Conservation (phyloP, 208 protist genomes). For the Novymonas esmeraldas region DNA sequence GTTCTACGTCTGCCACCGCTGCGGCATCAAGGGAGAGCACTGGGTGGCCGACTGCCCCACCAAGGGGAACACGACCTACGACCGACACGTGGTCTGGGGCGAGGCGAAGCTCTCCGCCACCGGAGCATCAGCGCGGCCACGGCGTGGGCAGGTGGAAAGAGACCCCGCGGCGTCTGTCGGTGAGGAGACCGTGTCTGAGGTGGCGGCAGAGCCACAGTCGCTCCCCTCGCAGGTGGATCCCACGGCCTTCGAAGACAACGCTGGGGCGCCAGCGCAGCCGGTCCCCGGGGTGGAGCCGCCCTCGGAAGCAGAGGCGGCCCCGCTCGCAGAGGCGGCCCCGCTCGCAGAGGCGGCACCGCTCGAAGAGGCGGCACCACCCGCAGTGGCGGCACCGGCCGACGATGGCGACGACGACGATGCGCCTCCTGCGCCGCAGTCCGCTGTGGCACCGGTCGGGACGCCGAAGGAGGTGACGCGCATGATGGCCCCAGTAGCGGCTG, state of each 20-base stretch:
- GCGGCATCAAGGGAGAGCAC: constrained; percentile 75
- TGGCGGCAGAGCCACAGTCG: no score
- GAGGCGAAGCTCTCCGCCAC: constrained; percentile 50
- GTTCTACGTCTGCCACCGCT: constrained; percentile 87
- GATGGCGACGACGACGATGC: constrained; percentile 32
- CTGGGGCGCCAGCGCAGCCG: no score
- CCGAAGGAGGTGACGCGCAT: constrained; percentile 52
- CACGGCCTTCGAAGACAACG: no score
- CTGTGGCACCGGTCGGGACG: constrained; percentile 9
- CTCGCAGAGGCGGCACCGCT: not conserved
- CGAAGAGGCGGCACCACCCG: not conserved
- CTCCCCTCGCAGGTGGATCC: no score
- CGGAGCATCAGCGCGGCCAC: constrained; percentile 3
- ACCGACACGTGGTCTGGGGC: constrained; percentile 71
- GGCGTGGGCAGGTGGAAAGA: not conserved
- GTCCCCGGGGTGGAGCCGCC: no score
- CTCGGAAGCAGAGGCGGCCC: constrained; percentile 2
- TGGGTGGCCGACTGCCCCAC: constrained; percentile 81
- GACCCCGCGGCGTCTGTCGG: not conserved
- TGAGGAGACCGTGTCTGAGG: no score
- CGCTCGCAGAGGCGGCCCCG: not conserved
- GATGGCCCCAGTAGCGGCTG: constrained; percentile 72
- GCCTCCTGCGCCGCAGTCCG: constrained; percentile 40
- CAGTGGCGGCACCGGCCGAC: not conserved
- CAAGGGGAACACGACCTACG: constrained; percentile 59